Conservation (phyloP, 2,329 filamentous ascomycete genomes). For the Exophiala sp. region DNA sequence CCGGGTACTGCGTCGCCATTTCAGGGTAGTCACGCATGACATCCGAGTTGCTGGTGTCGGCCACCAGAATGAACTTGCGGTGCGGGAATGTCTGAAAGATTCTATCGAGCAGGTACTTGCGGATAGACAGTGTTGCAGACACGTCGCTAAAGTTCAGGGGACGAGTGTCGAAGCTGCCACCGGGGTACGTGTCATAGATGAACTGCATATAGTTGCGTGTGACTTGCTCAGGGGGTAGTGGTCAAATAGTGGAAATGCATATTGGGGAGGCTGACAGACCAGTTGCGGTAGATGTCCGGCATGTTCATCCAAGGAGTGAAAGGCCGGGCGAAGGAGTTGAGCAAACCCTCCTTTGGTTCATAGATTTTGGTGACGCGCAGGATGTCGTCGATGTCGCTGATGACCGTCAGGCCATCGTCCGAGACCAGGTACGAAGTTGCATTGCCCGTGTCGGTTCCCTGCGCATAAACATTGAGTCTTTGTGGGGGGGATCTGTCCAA, state of each 20-base stretch:
- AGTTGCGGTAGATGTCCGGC: constrained; percentile 71
- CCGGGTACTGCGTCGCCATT: constrained; percentile 60
- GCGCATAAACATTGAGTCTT: constrained; percentile 61
- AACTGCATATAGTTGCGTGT: constrained; percentile 71
- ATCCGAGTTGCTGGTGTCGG: constrained; percentile 70
- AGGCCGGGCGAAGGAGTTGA: constrained; percentile 68
- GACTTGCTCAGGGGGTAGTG: constrained; percentile 70
- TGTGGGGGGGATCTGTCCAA: constrained; percentile 60
- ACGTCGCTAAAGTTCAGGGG: constrained; percentile 76
- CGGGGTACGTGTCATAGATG: constrained; percentile 71
- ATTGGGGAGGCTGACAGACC: constrained; percentile 60
- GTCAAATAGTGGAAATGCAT: constrained; percentile 78
- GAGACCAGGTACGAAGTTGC: constrained; percentile 72
- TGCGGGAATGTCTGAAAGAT: constrained; percentile 69
- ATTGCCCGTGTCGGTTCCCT: constrained; percentile 62
- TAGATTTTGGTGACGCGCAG: constrained; percentile 77
- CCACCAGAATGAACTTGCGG: constrained; percentile 69
- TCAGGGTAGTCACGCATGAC: constrained; percentile 60
- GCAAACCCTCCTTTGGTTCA: constrained; percentile 63
- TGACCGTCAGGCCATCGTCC: constrained; percentile 60
- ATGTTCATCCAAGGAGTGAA: constrained; percentile 72
- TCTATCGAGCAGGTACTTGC: constrained; percentile 62
- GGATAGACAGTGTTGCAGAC: constrained; percentile 64
- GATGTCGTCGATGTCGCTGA: constrained; percentile 76
- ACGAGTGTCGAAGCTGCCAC: constrained; percentile 69